Percentiles rank a stretch among this genome's conserved stretches.
Conservation (phyloP, 148 eudicot genomes). For the Rhododendron kiyosumense region DNA sequence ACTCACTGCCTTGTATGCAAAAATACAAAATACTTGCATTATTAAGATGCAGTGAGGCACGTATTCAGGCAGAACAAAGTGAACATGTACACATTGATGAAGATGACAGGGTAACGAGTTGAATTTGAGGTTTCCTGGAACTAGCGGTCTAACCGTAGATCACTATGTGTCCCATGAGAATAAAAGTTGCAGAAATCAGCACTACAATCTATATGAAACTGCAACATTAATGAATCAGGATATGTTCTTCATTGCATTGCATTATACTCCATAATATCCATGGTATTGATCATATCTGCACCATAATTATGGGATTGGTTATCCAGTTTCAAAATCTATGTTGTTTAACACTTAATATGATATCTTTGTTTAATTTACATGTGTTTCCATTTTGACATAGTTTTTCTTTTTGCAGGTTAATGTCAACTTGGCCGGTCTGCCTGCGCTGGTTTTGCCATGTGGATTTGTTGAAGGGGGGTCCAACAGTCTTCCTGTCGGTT, state of each 20-base stretch:
- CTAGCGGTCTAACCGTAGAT: neutral
- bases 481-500: constrained; percentile 73
- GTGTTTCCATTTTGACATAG: constrained; percentile 8
- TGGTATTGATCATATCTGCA: neutral
- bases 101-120: neutral
- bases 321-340: neutral
- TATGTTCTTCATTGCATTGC: neutral
- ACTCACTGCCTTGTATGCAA: neutral
- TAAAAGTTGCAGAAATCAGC: neutral
- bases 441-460: constrained; percentile 92
- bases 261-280: neutral
- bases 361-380: neutral
- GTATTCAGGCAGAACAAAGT: neutral
- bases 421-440: constrained; percentile 97
- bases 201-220: neutral
- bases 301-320: neutral
- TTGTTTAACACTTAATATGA: neutral
- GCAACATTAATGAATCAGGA: neutral
- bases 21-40: neutral
- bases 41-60: neutral
- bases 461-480: constrained; percentile 64
- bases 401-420: constrained; percentile 54
- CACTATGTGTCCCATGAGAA: neutral
- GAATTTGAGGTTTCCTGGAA: neutral
- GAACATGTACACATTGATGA: neutral